These are phyloP conservation scores for Zea mays DNA, from an alignment of 176 grass and related monocot genomes.

Conservation along the genomic window DNA sequence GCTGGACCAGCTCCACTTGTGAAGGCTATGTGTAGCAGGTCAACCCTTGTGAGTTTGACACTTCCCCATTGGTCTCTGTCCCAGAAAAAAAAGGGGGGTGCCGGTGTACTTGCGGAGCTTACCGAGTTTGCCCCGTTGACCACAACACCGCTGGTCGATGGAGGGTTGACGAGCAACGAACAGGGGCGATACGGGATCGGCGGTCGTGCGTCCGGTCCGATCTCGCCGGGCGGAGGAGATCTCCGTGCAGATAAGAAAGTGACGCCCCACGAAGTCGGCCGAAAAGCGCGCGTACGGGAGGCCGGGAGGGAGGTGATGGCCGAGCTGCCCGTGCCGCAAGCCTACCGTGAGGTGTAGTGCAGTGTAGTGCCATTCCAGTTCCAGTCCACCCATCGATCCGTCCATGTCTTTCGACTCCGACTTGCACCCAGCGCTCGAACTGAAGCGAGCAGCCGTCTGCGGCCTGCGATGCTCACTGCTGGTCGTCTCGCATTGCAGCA, in stretches of 20 bases:
- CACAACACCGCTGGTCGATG: neutral
- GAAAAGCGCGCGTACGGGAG: neutral
- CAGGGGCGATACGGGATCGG: conserved; percentile 5
- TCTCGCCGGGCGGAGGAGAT: conserved; percentile 20
- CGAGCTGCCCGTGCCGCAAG: neutral
- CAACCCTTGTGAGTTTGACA: conserved; percentile 27
- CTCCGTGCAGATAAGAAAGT: conserved; percentile 27
- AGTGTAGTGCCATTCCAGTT: neutral
- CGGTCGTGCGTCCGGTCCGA: conserved; percentile 23
- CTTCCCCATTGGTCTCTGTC: neutral
- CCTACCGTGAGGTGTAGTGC: neutral
- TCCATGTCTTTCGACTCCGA: conserved; percentile 8
- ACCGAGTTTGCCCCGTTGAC: neutral
- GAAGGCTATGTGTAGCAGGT: conserved; percentile 13
- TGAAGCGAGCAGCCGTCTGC: neutral
- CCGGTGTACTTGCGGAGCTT: neutral
- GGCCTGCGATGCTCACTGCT: neutral
- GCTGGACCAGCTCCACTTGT: neutral
- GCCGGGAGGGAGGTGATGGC: neutral
- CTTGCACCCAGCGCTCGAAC: neutral
- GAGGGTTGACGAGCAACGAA: conserved; percentile 7
- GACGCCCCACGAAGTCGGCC: conserved; percentile 28
- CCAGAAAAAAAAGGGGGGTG: neutral
- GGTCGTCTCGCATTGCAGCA: neutral
- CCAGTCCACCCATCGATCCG: neutral